Percentiles rank a stretch among this genome's conserved stretches.
phyloP scores from a whole-genome alignment of 2,329 filamentous ascomycete genomes.

The Xylaria multiplex region DNA sequence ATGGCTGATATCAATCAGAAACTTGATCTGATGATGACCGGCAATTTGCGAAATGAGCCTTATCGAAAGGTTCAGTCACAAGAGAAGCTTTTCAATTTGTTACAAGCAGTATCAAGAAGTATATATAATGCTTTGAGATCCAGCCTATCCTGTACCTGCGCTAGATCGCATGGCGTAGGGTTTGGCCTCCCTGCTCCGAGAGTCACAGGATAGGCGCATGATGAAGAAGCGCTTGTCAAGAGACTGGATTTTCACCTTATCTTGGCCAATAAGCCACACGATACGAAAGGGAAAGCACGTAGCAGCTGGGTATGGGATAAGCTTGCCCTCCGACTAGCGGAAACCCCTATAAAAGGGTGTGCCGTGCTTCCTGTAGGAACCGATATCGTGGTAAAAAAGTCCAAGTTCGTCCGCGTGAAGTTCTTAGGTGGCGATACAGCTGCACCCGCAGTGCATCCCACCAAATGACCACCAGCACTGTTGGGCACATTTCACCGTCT shows the following conservation, averaged over 20 bases:
- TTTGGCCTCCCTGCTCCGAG: conserved; percentile 30
- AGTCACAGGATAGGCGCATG: conserved; percentile 30
- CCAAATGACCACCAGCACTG: not conserved
- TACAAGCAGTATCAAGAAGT: conserved; percentile 39
- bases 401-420: conserved; percentile 9
- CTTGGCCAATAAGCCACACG: conserved; percentile 21
- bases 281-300: conserved; percentile 21
- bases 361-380: conserved; percentile 5
- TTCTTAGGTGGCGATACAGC: conserved; percentile 12
- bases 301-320: conserved; percentile 35
- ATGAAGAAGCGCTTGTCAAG: conserved; percentile 37
- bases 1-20: conserved; percentile 38
- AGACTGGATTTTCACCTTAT: conserved; percentile 28
- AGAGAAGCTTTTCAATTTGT: conserved; percentile 36
- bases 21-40: conserved; percentile 38
- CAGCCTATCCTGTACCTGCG: conserved; percentile 39
- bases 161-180: conserved; percentile 39
- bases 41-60: conserved; percentile 42
- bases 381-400: conserved; percentile 13
- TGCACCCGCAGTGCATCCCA: not conserved
- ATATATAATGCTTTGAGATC: conserved; percentile 42
- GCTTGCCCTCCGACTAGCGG: conserved; percentile 25
- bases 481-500: not conserved
- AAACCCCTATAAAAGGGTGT: conserved; percentile 15
- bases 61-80: conserved; percentile 34